phyloP scores from a whole-genome alignment of 164 flowering plant genomes.

The Berberis thunbergii region DNA sequence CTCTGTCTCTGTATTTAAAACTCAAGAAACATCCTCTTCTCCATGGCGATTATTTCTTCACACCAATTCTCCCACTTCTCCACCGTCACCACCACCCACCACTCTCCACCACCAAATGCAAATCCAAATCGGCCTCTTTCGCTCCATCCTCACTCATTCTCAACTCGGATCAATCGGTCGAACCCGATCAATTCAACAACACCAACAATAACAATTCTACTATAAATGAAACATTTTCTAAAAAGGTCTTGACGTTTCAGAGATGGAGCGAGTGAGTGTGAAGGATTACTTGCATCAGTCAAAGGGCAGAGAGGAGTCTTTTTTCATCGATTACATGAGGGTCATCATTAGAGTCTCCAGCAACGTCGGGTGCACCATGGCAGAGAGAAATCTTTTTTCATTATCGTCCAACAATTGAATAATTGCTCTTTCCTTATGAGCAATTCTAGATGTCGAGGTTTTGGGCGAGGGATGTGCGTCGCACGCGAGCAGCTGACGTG shows the following conservation, averaged over 20 bases:
- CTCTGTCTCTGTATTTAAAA: no score
- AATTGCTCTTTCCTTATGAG: no score
- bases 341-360: no score
- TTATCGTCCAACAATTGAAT: no score
- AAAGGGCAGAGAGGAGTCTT: constrained; percentile 7
- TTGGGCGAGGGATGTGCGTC: no score
- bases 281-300: constrained; percentile 34
- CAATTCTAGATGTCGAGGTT: no score
- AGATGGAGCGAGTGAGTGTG: constrained; percentile 18
- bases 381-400: no score
- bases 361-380: no score
- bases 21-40: no score
- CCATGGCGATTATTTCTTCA: not conserved
- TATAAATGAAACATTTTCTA: not conserved
- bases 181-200: not conserved
- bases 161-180: not conserved
- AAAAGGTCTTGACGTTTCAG: constrained; percentile 6
- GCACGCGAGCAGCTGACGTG: no score
- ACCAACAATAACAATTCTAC: not conserved
- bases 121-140: not conserved
- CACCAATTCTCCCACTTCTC: not conserved
- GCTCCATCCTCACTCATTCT: not conserved
- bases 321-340: no score
- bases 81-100: not conserved
- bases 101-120: not conserved